Percentiles rank a stretch among this genome's conserved stretches.
Evolutionary conservation across 2,329 filamentous ascomycete genomes (phyloP).

Genomic region (Exophiala sideris): DNA sequence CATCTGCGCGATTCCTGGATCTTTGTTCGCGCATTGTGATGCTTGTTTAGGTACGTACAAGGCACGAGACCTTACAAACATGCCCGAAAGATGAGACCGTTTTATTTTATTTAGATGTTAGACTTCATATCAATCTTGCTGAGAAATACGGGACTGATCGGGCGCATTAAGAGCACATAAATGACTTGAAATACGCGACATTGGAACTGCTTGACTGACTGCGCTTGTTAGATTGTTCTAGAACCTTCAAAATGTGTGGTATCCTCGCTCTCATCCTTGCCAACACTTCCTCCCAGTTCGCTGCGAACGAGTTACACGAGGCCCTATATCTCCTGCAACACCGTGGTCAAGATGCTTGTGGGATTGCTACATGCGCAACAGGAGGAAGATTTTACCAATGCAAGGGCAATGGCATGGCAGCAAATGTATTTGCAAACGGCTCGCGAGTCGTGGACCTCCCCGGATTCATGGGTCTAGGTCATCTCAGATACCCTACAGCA

Average conservation of each 20-base stretch:
- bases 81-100: slow-evolving; percentile 38
- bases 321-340: slow-evolving; percentile 70
- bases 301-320: slow-evolving; percentile 66
- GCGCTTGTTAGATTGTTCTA: neutral
- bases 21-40: neutral
- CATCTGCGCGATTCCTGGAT: neutral
- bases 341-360: slow-evolving; percentile 82
- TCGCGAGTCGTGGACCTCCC: slow-evolving; percentile 69
- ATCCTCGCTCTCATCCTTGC: slow-evolving; percentile 61
- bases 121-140: slow-evolving; percentile 43
- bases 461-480: slow-evolving; percentile 81
- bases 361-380: slow-evolving; percentile 70
- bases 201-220: slow-evolving; percentile 7
- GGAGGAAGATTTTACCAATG: slow-evolving; percentile 82
- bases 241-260: slow-evolving; percentile 55
- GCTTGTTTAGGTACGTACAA: slow-evolving; percentile 12
- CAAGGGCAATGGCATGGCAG: slow-evolving; percentile 86
- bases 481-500: slow-evolving; percentile 85
- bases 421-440: slow-evolving; percentile 80
- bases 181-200: neutral
- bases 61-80: too few relatives aligned
- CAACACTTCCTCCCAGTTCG: slow-evolving; percentile 49
- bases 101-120: slow-evolving; percentile 46
- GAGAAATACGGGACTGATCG: slow-evolving; percentile 21
- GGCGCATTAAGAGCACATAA: slow-evolving; percentile 1